Evolutionary conservation across 192 early-diverging fungal species (phyloP).

Genomic region (Backusella psychrophila): DNA sequence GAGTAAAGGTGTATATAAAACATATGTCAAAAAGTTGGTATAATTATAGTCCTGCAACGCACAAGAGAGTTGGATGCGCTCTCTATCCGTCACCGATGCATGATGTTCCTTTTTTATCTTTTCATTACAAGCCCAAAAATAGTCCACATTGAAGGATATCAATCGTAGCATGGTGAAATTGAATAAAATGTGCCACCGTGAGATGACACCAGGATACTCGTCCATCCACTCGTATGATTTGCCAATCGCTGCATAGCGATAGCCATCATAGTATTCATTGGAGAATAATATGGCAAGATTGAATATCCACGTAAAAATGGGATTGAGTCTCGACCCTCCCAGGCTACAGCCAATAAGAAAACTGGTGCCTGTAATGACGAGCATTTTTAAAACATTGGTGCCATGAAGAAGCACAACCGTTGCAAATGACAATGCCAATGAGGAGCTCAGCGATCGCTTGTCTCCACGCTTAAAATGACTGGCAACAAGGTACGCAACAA

Average conservation of each 20-base stretch:
- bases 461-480: constrained; percentile 42
- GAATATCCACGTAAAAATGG: constrained; percentile 77
- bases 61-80: constrained; percentile 54
- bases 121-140: constrained; percentile 67
- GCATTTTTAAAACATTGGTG: constrained; percentile 74
- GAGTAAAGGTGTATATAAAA: constrained; percentile 88
- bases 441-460: constrained; percentile 42
- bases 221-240: constrained; percentile 46
- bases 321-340: constrained; percentile 53
- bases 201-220: constrained; percentile 60
- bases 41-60: constrained; percentile 70
- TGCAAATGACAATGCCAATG: constrained; percentile 46
- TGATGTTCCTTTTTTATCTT: constrained; percentile 34
- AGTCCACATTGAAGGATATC: constrained; percentile 92
- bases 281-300: constrained; percentile 77
- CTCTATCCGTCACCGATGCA: constrained; percentile 46
- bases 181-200: constrained; percentile 86
- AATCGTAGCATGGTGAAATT: constrained; percentile 87
- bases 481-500: constrained; percentile 46
- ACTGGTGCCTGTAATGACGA: constrained; percentile 59
- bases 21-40: constrained; percentile 72
- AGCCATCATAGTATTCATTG: constrained; percentile 77
- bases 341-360: constrained; percentile 60
- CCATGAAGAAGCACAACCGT: constrained; percentile 73
- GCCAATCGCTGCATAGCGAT: constrained; percentile 48